Conservation (phyloP, 23 red algal genomes). For the Gracilaria gracilis region DNA sequence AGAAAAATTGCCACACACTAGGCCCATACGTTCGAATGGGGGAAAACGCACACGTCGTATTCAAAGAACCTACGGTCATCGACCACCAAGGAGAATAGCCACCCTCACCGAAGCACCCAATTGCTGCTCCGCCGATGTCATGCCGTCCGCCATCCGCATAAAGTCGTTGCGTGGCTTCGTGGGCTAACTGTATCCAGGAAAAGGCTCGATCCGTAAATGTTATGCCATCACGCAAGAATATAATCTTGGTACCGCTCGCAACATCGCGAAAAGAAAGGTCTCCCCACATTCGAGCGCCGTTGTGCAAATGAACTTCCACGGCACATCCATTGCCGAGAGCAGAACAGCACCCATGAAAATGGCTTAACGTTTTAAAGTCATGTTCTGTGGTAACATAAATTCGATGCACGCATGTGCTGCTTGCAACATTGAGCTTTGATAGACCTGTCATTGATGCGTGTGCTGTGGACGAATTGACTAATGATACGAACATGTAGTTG, state of each 20-base stretch:
- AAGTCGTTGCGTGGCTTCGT: not conserved
- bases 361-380: not conserved
- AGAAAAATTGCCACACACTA: slow-evolving; percentile 46
- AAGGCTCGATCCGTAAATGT: slow-evolving; percentile 37
- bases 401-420: slow-evolving; percentile 45
- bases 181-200: slow-evolving; percentile 36
- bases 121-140: slow-evolving; percentile 37
- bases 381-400: slow-evolving; percentile 18
- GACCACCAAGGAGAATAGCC: slow-evolving; percentile 45
- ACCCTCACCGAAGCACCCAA: slow-evolving; percentile 45
- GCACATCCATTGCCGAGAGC: slow-evolving; percentile 5
- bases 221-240: slow-evolving; percentile 39
- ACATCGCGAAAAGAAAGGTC: slow-evolving; percentile 47
- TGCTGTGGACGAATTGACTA: slow-evolving; percentile 29
- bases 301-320: slow-evolving; percentile 29
- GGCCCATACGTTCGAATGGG: slow-evolving; percentile 26
- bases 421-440: slow-evolving; percentile 3
- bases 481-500: slow-evolving; percentile 54
- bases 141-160: slow-evolving; percentile 48
- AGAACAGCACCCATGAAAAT: slow-evolving; percentile 27
- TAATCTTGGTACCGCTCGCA: slow-evolving; percentile 25
- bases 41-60: slow-evolving; percentile 49
- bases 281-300: slow-evolving; percentile 40
- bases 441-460: slow-evolving; percentile 29
- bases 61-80: slow-evolving; percentile 36